Evolutionary conservation across 1,139 yeast species (phyloP).

Genomic region (Blastobotrys buckinghamii): DNA sequence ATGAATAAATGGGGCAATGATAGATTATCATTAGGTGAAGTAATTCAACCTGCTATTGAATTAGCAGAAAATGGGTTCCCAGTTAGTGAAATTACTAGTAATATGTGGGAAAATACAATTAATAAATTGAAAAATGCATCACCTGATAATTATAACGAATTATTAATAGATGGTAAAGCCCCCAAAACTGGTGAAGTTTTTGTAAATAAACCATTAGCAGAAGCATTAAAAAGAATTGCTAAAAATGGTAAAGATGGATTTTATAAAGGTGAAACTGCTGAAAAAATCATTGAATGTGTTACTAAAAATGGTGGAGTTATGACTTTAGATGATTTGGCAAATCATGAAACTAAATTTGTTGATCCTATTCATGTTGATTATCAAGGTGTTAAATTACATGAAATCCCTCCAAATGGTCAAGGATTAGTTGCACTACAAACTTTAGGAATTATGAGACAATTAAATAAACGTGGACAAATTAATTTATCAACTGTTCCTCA

Average conservation of each 20-base stretch:
- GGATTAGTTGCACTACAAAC: constrained; percentile 70
- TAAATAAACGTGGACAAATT: constrained; percentile 40
- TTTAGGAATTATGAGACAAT: constrained; percentile 57
- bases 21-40: constrained; percentile 51
- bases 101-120: constrained; percentile 42
- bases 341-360: constrained; percentile 54
- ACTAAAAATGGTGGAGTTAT: constrained; percentile 51
- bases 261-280: constrained; percentile 63
- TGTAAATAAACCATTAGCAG: constrained; percentile 48
- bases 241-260: constrained; percentile 57
- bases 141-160: constrained; percentile 29
- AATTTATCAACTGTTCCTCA: constrained; percentile 47
- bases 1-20: constrained; percentile 69
- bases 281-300: constrained; percentile 54
- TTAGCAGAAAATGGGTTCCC: constrained; percentile 66
- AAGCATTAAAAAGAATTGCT: constrained; percentile 48
- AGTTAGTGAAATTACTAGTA: constrained; percentile 53
- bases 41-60: constrained; percentile 64
- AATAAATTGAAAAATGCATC: constrained; percentile 4
- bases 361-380: constrained; percentile 50
- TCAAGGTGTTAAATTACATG: constrained; percentile 49
- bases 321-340: constrained; percentile 47
- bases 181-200: constrained; percentile 62
- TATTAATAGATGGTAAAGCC: constrained; percentile 39
- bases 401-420: constrained; percentile 79